Base-by-base conservation (phyloP, 2,329 filamentous ascomycete species). In the Akanthomyces uredinophilus region DNA sequence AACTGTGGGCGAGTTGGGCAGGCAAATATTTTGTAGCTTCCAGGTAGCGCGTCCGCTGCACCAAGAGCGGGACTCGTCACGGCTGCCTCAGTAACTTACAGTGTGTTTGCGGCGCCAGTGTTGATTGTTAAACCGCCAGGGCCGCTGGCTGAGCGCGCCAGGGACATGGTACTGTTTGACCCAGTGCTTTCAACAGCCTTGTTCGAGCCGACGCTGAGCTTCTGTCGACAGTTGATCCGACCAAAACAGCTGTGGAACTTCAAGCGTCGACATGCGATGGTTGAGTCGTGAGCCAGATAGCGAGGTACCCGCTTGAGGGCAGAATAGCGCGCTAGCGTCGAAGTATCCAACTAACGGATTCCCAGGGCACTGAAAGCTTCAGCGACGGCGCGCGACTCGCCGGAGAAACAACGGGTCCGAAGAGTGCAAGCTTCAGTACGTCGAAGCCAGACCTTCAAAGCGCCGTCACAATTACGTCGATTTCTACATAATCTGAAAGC, bases 111-210 rank as follows among this genome's bases (percentile, higher is more conserved):
- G 63, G 82, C 78, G 66, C 79, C 81, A 20, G 84, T 87, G 74
- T 87, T 88, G 74, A 87, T 87, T 70, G 81, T 85, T 66, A 87
- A 78, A 70, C 82, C 83, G 66, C 78, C 82, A 64, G 83, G 83
- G 69, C 82, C 83, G 72, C 83, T 86, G 63, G 81, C 81, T 68
- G 84, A 86, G 72, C 83, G 79, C 63, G 78, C 79, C 70, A 83
- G 73, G 71, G 80, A 79, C 80, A 82, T 82, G 61, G 65, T 69
- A 65, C 63, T 20, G 49, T 27, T 35, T 44, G 62, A 66, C 29
- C 50, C 60, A 49, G 41, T 16, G 22, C 43, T 51, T 13, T 57
- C n/a, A 50, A 46, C 44, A 60, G n/a, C 54, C 54, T 59, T 32
- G 57, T 59, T 62, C 60, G 61, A 55, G 32, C 14, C 51, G 57